These are phyloP conservation scores for Monosporozyma aerobia DNA, from an alignment of 805 yeast genomes.

Conservation along the genomic window DNA sequence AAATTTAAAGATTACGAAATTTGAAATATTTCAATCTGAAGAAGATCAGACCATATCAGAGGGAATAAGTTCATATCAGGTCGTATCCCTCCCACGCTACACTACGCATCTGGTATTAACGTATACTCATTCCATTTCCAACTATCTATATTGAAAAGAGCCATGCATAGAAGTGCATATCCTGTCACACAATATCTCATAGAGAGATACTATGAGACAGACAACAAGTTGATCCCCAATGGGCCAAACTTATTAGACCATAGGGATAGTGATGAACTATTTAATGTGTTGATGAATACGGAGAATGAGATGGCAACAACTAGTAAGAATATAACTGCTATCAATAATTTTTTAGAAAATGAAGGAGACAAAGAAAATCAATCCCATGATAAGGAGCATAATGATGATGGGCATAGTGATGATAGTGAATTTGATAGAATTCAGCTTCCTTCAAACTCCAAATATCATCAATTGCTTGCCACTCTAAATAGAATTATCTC, in stretches of 20 bases:
- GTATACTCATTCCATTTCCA: too few species aligned
- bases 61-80: too few species aligned
- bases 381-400: background rate
- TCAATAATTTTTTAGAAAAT: too few species aligned
- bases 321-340: background rate
- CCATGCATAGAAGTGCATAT: constrained; percentile 1
- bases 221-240: background rate
- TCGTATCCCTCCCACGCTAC: too few species aligned
- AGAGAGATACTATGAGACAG: constrained; percentile 8
- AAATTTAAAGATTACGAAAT: background rate
- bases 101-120: too few species aligned
- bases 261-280: constrained; percentile 6
- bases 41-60: background rate
- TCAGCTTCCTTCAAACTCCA: background rate
- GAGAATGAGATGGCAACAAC: background rate
- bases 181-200: constrained; percentile 13
- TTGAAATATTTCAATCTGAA: background rate
- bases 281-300: constrained; percentile 2
- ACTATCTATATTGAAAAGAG: background rate
- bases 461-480: background rate
- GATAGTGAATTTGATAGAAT: background rate
- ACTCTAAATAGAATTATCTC: background rate
- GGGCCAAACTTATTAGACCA: constrained; percentile 4
- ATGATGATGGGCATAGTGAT: background rate
- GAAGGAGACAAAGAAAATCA: background rate